These are phyloP conservation scores for Rhododendron henanense DNA, from an alignment of 148 eudicot genomes.

Conservation along the genomic window DNA sequence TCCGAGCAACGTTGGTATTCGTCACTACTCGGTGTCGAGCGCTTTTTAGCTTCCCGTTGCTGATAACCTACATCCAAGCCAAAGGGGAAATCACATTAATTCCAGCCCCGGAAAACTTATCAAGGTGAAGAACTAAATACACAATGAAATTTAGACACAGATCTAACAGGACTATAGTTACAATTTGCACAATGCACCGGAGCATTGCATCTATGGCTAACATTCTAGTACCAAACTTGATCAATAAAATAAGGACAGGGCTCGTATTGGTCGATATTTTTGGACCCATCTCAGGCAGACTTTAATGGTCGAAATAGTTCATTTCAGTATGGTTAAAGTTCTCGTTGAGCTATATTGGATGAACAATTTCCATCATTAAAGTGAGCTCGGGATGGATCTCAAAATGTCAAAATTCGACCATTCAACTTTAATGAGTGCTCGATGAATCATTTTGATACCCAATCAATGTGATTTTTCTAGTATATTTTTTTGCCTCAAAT, in stretches of 20 bases:
- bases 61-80: not conserved
- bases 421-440: not conserved
- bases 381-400: not conserved
- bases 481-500: no score
- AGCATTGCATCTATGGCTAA: not conserved
- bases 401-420: not conserved
- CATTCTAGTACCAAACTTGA: not conserved
- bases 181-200: not conserved
- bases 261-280: not conserved
- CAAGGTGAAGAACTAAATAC: not conserved
- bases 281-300: not conserved
- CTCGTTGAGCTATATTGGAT: not conserved
- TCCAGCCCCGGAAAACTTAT: not conserved
- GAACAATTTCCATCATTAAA: not conserved
- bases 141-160: not conserved
- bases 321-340: no score
- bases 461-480: not conserved
- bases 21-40: not conserved
- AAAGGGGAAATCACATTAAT: not conserved
- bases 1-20: slow-evolving; percentile 24
- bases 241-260: not conserved
- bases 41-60: no score
- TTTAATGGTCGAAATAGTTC: not conserved
- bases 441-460: not conserved
- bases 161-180: not conserved